Evolutionary conservation across 805 yeast species (phyloP).

Genomic region (Kuraishia capsulata): DNA sequence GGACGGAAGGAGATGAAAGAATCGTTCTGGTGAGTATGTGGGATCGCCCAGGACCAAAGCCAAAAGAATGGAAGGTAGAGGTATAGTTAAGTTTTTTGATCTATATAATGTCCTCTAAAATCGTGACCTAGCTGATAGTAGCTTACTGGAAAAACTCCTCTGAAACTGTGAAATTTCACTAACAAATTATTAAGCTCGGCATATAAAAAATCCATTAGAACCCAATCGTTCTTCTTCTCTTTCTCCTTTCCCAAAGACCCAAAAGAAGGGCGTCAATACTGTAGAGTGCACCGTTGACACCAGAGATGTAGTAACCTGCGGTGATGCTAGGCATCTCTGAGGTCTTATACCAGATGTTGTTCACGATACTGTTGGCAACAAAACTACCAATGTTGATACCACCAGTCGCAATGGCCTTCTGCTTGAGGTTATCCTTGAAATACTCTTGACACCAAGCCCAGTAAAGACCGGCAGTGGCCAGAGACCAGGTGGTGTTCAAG

Average conservation of each 20-base stretch:
- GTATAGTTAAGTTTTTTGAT: too few species aligned
- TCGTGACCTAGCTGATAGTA: too few species aligned
- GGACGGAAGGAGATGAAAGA: slow-evolving; percentile 17
- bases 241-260: slow-evolving; percentile 3
- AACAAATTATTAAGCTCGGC: too few species aligned
- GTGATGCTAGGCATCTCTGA: slow-evolving; percentile 6
- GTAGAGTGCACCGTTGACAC: slow-evolving; percentile 4
- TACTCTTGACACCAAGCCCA: slow-evolving; percentile 9
- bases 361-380: slow-evolving; percentile 8
- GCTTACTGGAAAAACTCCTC: too few species aligned
- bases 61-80: background rate
- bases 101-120: too few species aligned
- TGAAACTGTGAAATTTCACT: too few species aligned
- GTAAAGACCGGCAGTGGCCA: slow-evolving; percentile 8
- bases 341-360: slow-evolving; percentile 8
- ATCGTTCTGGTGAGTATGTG: slow-evolving; percentile 26
- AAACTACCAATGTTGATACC: slow-evolving; percentile 8
- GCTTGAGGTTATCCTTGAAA: slow-evolving; percentile 4
- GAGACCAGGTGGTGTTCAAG: slow-evolving; percentile 6
- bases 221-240: background rate
- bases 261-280: slow-evolving; percentile 2
- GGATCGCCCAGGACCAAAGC: slow-evolving; percentile 12
- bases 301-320: slow-evolving; percentile 10
- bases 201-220: too few species aligned
- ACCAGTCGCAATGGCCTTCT: slow-evolving; percentile 7